phyloP scores from a whole-genome alignment of 192 early-diverging fungal genomes.

The Anaeromyces robustus region DNA sequence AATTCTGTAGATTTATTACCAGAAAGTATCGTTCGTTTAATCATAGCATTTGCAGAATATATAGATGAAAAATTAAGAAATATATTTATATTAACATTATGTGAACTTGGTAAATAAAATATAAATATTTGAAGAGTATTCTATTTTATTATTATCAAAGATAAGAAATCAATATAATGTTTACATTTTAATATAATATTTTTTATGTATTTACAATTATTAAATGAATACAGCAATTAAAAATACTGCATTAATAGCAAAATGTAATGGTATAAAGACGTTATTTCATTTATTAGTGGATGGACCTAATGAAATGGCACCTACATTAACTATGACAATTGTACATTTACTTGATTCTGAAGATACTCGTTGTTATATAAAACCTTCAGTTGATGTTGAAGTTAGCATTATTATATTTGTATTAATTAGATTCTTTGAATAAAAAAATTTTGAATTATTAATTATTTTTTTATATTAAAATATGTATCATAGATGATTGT shows the following conservation, averaged over 20 bases:
- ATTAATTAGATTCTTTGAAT: too few species aligned
- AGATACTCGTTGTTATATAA: conserved; percentile 37
- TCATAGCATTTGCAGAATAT: neutral
- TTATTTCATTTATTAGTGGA: conserved; percentile 52
- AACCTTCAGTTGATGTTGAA: conserved; percentile 66
- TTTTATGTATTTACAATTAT: too few species aligned
- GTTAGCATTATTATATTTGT: conserved; percentile 7
- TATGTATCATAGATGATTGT: conserved; percentile 39
- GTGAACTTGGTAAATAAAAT: neutral
- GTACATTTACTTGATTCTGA: conserved; percentile 59
- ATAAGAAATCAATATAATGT: too few species aligned
- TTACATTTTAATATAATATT: too few species aligned
- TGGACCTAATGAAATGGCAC: conserved; percentile 36
- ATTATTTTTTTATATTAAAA: neutral
- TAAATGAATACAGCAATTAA: conserved; percentile 28
- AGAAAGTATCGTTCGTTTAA: neutral
- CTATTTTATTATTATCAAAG: too few species aligned
- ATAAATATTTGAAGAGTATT: too few species aligned
- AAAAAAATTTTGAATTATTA: neutral
- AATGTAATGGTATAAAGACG: conserved; percentile 49
- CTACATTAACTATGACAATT: conserved; percentile 42
- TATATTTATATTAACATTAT: neutral
- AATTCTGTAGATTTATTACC: neutral
- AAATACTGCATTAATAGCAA: conserved; percentile 37
- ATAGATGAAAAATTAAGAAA: neutral